Conservation (phyloP, 768 basidiomycete species). For the Boletus tomentosulus region DNA sequence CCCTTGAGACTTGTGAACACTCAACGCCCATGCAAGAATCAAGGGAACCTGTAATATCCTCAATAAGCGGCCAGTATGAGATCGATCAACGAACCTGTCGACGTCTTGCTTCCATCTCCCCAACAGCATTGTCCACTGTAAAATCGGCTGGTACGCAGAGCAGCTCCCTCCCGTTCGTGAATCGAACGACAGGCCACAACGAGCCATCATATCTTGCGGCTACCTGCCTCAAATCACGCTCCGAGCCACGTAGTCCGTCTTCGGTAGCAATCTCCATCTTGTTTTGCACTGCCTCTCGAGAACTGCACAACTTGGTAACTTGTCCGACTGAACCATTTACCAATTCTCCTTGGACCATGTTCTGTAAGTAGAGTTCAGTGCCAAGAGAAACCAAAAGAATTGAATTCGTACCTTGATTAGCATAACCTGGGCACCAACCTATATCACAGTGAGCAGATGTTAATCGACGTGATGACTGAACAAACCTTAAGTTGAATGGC, state of each 20-base stretch:
- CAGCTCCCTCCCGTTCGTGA: constrained; percentile 43
- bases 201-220: constrained; percentile 23
- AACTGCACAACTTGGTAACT: constrained; percentile 44
- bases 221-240: constrained; percentile 16
- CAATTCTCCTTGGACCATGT: constrained; percentile 60
- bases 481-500: constrained; percentile 46
- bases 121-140: constrained; percentile 57
- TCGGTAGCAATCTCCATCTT: constrained; percentile 36
- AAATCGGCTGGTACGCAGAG: constrained; percentile 57
- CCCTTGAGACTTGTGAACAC: constrained; percentile 87
- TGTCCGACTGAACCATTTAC: constrained; percentile 71
- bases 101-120: constrained; percentile 54
- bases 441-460: constrained; percentile 3
- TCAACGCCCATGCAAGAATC: constrained; percentile 83
- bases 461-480: neutral
- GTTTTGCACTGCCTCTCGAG: constrained; percentile 39
- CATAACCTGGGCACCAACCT: constrained; percentile 88
- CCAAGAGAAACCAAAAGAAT: neutral
- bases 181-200: constrained; percentile 60
- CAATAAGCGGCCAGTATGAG: neutral
- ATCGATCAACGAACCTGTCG: constrained; percentile 42
- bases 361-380: constrained; percentile 36
- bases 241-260: constrained; percentile 31
- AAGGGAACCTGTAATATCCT: constrained; percentile 45
- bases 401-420: constrained; percentile 52